Base-by-base conservation (phyloP, 1,139 yeast species). In the Williopsis jadinii region DNA sequence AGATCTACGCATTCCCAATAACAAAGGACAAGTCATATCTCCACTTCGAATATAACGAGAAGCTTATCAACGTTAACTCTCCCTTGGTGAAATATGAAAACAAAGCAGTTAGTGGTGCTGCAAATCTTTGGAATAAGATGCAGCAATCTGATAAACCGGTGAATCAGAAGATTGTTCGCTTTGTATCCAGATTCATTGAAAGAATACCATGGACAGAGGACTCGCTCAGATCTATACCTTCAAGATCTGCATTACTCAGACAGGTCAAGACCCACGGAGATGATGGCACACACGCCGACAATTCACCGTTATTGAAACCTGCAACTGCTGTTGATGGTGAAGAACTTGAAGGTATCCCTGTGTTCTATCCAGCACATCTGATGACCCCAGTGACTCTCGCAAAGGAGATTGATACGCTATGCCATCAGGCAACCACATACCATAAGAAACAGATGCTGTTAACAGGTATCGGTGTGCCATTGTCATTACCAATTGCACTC, bases 401-500 rank as follows among this genome's bases (percentile, higher is more conserved):
- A 3, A 35, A 35, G 2, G 59, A 61, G 28, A 44, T 70, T 28
- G 41, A 44, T 8, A 35, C 47, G 2, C 46, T 70, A 28, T 65
- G 73, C 6, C 46, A 50, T 11, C 44, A 56, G 2, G 77, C 77
- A 8, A 49, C 64, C 13, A 44, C 52, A 2, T 60, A 62, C 35
- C 84, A 80, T 51, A 59, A 54, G 36, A 71, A 64, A 45, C 66
- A 66, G 45, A 61, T 74, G 50, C 37, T 70, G 13, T 51, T 67
- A 34, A 79, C 86, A 52, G 72, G 76, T 0, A 51, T 82, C 28
- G 80, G 81, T 2, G 63, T 92, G 3, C 97, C 97, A 1, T 50
- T 90, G 36, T 78, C 95, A 0, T 56, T 87, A 8, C 98, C 98
- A 1, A 62, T 88, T 41, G 88, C 87, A 0, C 56, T 88, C 36